A percentile compares a stretch with the other conserved stretches of the same genome.
phyloP scores from a whole-genome alignment of 108 stramenopile genomes.

The Pseudonitzschia pungens region DNA sequence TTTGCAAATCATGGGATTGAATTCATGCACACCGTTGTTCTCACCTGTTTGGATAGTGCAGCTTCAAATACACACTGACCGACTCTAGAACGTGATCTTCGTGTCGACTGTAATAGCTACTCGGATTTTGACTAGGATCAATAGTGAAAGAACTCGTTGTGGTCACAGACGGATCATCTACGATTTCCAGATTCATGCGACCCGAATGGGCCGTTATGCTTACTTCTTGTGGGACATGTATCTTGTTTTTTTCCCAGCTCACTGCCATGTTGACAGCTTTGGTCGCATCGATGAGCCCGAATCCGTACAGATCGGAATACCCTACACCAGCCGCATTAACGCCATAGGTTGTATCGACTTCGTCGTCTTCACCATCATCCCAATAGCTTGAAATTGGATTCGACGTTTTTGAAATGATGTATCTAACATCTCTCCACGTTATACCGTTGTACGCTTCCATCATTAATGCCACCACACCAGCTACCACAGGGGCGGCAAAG shows the following conservation, averaged over 20 bases:
- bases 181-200: background rate
- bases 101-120: background rate
- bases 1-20: background rate
- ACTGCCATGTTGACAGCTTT: constrained; percentile 32
- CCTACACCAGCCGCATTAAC: constrained; percentile 38
- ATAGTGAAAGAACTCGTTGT: constrained; percentile 11
- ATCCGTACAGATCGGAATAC: constrained; percentile 46
- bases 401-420: constrained; percentile 37
- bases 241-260: constrained; percentile 12
- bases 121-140: background rate
- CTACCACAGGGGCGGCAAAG: constrained; percentile 41
- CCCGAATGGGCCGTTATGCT: background rate
- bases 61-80: constrained; percentile 24
- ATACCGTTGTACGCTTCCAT: constrained; percentile 41
- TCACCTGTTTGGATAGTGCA: constrained; percentile 9
- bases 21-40: background rate
- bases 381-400: background rate
- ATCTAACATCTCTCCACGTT: constrained; percentile 53
- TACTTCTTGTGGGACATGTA: background rate
- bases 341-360: constrained; percentile 6
- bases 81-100: constrained; percentile 20
- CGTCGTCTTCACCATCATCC: background rate
- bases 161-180: background rate
- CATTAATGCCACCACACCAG: constrained; percentile 49
- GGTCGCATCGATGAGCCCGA: constrained; percentile 50